phyloP scores from a whole-genome alignment of 73 alveolate species.

The Symbiodinium natans region DNA sequence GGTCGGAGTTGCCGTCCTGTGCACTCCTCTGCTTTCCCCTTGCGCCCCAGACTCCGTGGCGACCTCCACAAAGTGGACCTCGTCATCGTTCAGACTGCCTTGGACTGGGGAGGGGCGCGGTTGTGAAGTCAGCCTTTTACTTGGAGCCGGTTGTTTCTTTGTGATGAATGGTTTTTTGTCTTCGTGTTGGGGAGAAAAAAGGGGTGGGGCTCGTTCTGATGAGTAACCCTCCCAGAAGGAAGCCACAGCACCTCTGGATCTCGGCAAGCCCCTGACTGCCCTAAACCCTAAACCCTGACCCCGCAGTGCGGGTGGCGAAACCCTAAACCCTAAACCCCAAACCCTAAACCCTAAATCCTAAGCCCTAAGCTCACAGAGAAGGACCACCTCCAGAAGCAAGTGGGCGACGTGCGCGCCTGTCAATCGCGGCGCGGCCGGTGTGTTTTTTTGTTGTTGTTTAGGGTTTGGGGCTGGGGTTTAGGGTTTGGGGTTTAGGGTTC shows the following conservation, averaged over 20 bases:
- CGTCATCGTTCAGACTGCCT: background rate
- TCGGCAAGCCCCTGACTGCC: background rate
- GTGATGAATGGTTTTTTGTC: no score
- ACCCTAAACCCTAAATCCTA: background rate
- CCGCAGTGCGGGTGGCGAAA: background rate
- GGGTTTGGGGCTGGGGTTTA: background rate
- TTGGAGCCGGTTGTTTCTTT: no score
- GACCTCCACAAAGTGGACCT: constrained; percentile 12
- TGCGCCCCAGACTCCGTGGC: background rate
- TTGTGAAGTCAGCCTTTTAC: no score
- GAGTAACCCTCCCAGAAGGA: no score
- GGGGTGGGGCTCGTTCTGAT: no score
- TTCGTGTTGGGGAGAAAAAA: no score
- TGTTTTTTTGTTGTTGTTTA: background rate
- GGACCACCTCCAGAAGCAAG: constrained; percentile 6
- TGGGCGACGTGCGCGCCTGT: background rate
- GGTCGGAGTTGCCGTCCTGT: no score
- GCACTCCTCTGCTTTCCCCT: no score
- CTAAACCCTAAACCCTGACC: background rate
- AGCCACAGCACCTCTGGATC: no score
- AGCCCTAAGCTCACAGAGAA: background rate
- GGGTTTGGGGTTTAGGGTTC: background rate
- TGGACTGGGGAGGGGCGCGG: no score
- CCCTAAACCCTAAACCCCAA: background rate
- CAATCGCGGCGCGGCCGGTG: background rate